Conservation (phyloP, 2,329 filamentous ascomycete species). For the Nigrograna mackinnonii region DNA sequence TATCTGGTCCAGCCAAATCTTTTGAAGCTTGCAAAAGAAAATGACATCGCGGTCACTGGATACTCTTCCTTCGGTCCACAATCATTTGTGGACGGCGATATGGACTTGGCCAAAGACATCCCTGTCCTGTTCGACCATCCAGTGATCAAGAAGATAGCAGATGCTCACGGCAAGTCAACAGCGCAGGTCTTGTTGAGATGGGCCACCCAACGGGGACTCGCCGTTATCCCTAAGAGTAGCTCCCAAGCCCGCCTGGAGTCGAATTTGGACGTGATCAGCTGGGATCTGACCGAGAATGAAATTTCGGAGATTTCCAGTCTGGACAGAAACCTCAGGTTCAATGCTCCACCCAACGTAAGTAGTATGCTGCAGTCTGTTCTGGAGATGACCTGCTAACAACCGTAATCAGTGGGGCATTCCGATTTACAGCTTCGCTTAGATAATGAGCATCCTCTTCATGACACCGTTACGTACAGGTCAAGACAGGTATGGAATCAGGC, state of each 20-base stretch:
- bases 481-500: no score
- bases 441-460: no score
- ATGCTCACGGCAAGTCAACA: slow-evolving; percentile 66
- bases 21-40: slow-evolving; percentile 34
- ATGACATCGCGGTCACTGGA: slow-evolving; percentile 37
- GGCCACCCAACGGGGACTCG: slow-evolving; percentile 70
- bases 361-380: background rate
- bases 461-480: no score
- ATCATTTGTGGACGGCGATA: slow-evolving; percentile 40
- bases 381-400: slow-evolving; percentile 1
- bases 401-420: slow-evolving; percentile 6
- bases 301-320: slow-evolving; percentile 32
- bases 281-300: slow-evolving; percentile 32
- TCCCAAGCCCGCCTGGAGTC: slow-evolving; percentile 30
- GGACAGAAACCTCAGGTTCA: slow-evolving; percentile 37
- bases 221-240: slow-evolving; percentile 43
- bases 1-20: slow-evolving; percentile 39
- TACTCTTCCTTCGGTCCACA: slow-evolving; percentile 52
- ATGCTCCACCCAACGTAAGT: slow-evolving; percentile 38
- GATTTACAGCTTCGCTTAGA: background rate
- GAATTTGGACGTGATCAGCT: slow-evolving; percentile 36
- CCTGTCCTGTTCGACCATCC: slow-evolving; percentile 38
- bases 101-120: slow-evolving; percentile 34
- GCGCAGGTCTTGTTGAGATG: slow-evolving; percentile 85
- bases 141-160: slow-evolving; percentile 70